Base-by-base conservation (phyloP, 768 basidiomycete genomes). In the Mycena amicta region DNA sequence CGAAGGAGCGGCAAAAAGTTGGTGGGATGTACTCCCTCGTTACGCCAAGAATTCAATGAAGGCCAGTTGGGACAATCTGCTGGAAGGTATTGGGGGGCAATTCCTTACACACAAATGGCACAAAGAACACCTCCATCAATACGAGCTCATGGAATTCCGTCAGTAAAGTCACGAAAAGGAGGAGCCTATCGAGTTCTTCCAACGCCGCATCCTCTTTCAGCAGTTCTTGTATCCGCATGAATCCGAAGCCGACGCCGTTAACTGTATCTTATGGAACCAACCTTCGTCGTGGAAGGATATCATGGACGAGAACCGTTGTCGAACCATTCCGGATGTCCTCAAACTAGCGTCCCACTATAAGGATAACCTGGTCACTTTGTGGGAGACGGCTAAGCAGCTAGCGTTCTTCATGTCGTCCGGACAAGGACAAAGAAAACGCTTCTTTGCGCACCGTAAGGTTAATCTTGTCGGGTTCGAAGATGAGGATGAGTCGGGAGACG, bases 101-200 rank as follows among this genome's bases (percentile, higher is more conserved):
- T 58, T 58, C 37, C 43, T 58, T 2, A 47, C 57, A 1, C 4
- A 22, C 13, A 3, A 18, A 16, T 58, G 57, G 57, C 20, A 27
- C 1, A 25, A 45, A 15, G 26, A 22, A 5, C 6, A 30, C 5
- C 6, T 30, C 8, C 8, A 29, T 5, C 25, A 20, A 22, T 50
- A 13, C 49, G 49, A 50, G 27, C 12, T 12, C 16, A 50, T 50
- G 49, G 22, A 26, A 5, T 50, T 50, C 27, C 23, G 49, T 5
- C 49, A 50, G 26, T 13, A 50, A 23, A 23, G 27, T 25, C 26
- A 27, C 49, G 49, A 50, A 22, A 22, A 12, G 13, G 49, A 50
- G 49, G 8, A 23, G 5, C 49, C 49, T 8, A 16, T 50, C 25
- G 49, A 50, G 6, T 50, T 50, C 49, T 50, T 50, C 49, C 49